Evolutionary conservation across 2,329 filamentous ascomycete species (phyloP).

Genomic region (Colletotrichum camelliae): DNA sequence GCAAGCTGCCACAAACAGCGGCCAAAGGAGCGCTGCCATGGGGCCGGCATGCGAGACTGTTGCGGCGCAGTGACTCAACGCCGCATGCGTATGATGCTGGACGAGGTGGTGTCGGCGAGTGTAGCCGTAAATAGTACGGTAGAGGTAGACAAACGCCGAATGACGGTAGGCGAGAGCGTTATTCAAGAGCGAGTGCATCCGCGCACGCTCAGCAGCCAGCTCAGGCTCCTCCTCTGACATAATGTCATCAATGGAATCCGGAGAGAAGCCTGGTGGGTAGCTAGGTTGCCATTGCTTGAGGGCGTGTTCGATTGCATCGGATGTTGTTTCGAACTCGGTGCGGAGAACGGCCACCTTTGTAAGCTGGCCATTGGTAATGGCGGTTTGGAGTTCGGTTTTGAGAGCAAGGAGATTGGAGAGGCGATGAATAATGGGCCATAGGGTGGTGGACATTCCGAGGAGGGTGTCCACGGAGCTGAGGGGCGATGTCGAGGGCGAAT

Average conservation of each 20-base stretch:
- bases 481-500: conserved; percentile 50
- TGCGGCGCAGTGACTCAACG: conserved; percentile 58
- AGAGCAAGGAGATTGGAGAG: conserved; percentile 60
- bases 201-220: conserved; percentile 38
- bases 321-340: conserved; percentile 55
- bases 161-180: conserved; percentile 67
- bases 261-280: conserved; percentile 44
- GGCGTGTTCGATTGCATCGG: conserved; percentile 60
- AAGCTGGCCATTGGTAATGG: conserved; percentile 43
- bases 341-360: conserved; percentile 53
- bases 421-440: conserved; percentile 69
- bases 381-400: conserved; percentile 56
- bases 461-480: conserved; percentile 62
- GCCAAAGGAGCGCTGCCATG: conserved; percentile 69
- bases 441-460: conserved; percentile 64
- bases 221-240: conserved; percentile 26
- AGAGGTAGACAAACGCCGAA: conserved; percentile 62
- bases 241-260: conserved; percentile 23
- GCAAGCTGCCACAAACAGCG: conserved; percentile 67
- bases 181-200: conserved; percentile 60
- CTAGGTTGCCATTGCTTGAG: conserved; percentile 61
- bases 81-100: conserved; percentile 56
- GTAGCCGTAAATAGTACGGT: conserved; percentile 58
- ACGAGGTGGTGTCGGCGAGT: conserved; percentile 53
- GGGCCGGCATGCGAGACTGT: conserved; percentile 62